Base-by-base conservation (phyloP, 768 basidiomycete genomes). In the Trichaptum fuscoviolaceum region DNA sequence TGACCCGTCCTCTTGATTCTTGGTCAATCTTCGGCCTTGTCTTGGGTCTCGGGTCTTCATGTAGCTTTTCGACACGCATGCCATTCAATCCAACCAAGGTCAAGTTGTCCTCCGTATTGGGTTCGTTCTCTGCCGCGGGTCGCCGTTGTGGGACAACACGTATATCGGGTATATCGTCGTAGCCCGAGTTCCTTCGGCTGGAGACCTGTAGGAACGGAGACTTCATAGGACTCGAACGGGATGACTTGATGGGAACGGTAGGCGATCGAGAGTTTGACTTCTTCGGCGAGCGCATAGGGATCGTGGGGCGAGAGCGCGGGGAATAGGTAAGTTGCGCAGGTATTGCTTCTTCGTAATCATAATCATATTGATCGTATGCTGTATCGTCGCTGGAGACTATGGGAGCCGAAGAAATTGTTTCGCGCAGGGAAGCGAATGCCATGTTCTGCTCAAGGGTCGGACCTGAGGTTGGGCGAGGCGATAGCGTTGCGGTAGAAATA, bases 401-500 rank as follows among this genome's bases (percentile, higher is more conserved):
- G 20, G 42, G 42, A 5, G 42, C 42, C 23, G 59, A 61, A 61
- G 59, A 61, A 9, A 18, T 7, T 61, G 85, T 84, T 62, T 83
- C 84, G 68, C 85, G 84, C 57, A 88, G 79, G 20, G 84, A 87
- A 60, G 88, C 90, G 69, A 91, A 93, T 6, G 91, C 91, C 88
- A 92, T 90, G 70, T 89, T 91, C 76, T 93, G 91, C 74, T 92
- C 91, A 59, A 92, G 79, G 12, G 91, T 92, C 3, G 91, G 87
- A 30, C 84, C 83, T 66, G 82, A 85, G 34, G 80, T 76, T 64
- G 77, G 75, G 64, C 81, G 81, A 10, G 81, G 82, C 4, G 79
- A 75, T 61, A 77, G 73, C 1, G 77, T 76, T 1, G 80, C 71
- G 8, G 80, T 72, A 26, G 78, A 77, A 66, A 78, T 75, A 63